These are phyloP conservation scores for Stachybotrys chlorohalonatus DNA, from an alignment of 2,329 filamentous ascomycete species.

Conservation along the genomic window DNA sequence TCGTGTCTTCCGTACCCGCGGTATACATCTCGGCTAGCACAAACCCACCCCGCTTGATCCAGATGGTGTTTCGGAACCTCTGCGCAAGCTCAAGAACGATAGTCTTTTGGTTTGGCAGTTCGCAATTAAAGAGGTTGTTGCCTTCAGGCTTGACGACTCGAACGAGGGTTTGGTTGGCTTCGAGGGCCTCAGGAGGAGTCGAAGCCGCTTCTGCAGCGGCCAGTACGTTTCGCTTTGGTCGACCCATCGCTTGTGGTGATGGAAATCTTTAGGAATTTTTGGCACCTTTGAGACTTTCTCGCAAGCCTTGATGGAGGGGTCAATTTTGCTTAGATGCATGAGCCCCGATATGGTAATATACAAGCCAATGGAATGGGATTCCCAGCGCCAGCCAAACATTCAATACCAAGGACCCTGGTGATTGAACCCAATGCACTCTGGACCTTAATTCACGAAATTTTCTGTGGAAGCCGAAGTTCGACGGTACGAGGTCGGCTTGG, in stretches of 20 bases:
- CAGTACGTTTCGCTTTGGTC: conserved; percentile 60
- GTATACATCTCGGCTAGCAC: conserved; percentile 68
- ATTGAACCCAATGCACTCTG: no score
- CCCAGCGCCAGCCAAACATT: background rate
- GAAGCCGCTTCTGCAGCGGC: conserved; percentile 67
- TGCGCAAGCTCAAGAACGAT: conserved; percentile 74
- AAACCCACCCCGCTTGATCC: conserved; percentile 83
- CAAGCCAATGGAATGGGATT: background rate
- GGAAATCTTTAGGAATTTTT: background rate
- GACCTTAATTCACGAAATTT: no score
- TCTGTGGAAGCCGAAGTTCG: no score
- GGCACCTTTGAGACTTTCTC: background rate
- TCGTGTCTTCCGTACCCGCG: conserved; percentile 60
- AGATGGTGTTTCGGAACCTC: conserved; percentile 84
- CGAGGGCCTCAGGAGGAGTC: conserved; percentile 50
- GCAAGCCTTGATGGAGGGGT: background rate
- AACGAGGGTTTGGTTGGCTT: conserved; percentile 58
- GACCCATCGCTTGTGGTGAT: conserved; percentile 19
- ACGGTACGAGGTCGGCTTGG: no score
- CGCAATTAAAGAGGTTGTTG: conserved; percentile 80
- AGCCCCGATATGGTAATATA: background rate
- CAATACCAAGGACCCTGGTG: background rate
- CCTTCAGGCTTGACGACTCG: conserved; percentile 75
- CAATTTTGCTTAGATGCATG: background rate
- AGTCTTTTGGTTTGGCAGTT: conserved; percentile 55